These are phyloP conservation scores for Chondrus crispus DNA, from an alignment of 23 red algal species.

Conservation along the genomic window DNA sequence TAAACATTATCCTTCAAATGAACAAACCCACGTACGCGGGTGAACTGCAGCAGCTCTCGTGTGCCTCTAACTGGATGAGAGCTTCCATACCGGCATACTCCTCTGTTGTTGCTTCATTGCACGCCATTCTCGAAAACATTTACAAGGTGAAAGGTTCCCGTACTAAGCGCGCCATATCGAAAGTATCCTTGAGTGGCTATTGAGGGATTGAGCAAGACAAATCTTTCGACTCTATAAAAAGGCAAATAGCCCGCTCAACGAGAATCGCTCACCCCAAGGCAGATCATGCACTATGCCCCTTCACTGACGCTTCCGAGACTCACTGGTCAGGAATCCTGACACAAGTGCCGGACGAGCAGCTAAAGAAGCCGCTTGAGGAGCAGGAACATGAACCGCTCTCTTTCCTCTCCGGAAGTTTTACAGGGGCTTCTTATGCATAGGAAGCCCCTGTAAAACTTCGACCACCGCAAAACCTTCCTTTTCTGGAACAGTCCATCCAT, in stretches of 20 bases:
- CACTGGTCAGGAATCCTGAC: slow-evolving; percentile 13
- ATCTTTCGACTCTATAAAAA: background rate
- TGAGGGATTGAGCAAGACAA: slow-evolving; percentile 20
- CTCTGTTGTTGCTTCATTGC: background rate
- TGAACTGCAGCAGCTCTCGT: background rate
- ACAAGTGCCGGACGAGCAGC: background rate
- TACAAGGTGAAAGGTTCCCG: background rate
- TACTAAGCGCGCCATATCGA: background rate
- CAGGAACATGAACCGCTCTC: background rate
- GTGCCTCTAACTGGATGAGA: background rate
- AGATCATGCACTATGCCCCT: background rate
- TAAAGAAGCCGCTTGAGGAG: background rate
- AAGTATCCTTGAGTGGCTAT: background rate
- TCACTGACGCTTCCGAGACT: background rate
- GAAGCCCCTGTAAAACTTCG: background rate
- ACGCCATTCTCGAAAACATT: background rate
- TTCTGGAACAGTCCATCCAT: background rate
- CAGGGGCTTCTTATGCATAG: background rate
- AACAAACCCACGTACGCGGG: background rate
- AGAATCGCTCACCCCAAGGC: slow-evolving; percentile 4
- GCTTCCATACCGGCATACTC: background rate
- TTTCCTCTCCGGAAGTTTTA: background rate
- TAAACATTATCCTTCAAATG: background rate
- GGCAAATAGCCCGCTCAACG: background rate
- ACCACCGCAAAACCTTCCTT: background rate